Evolutionary conservation across 805 yeast species (phyloP), one percentile per base, ranked within the genome.

Genomic region (Candida piceae): DNA sequence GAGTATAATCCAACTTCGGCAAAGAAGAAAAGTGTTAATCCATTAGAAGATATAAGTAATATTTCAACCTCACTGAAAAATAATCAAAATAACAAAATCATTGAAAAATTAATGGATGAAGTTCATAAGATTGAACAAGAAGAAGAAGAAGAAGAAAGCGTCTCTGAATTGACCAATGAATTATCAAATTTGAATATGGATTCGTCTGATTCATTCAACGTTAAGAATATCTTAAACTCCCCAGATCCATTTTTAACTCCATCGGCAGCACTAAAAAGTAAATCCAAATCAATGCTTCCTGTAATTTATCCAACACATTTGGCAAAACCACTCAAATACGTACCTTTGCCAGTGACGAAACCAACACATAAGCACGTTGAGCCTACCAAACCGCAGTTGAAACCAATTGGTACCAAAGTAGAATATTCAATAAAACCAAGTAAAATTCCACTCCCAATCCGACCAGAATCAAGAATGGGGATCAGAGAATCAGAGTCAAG

Each of bases 191-290:
- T 16, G 19, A 34, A 24, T 5, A 19, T 13, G 8, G 24, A 16
- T 6, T 9, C 17, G 11, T 20, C 16, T 10, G 15, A 17, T 19
- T 29, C 32, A 11, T 17, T 34, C 16, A 31, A 21, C 19, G 15
- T 20, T 20, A 16, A 16, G 16, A 19, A 40, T 36, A 29, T 35
- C 13, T 22, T 36, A 19, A 28, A 34, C 18, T 45, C 54, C 6
- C 48, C 55, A 3, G 52, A 58, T 40, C 64, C 64, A 12, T 59
- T 59, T 34, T 37, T 50, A 8, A 59, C 64, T 3, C 64, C 64
- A 4, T 29, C 50, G 4, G 43, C 47, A 4, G 38, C 42, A 20
- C 22, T 29, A 8, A 39, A 18, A 12, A 7, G 10, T 7, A 23
- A 16, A 24, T 10, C 10, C 5, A 23, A 19, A 6, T 11, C 18